Percentiles rank a stretch among this genome's conserved stretches.
Evolutionary conservation across 2,329 filamentous ascomycete genomes (phyloP).

Genomic region (Lizonia empirigonia): DNA sequence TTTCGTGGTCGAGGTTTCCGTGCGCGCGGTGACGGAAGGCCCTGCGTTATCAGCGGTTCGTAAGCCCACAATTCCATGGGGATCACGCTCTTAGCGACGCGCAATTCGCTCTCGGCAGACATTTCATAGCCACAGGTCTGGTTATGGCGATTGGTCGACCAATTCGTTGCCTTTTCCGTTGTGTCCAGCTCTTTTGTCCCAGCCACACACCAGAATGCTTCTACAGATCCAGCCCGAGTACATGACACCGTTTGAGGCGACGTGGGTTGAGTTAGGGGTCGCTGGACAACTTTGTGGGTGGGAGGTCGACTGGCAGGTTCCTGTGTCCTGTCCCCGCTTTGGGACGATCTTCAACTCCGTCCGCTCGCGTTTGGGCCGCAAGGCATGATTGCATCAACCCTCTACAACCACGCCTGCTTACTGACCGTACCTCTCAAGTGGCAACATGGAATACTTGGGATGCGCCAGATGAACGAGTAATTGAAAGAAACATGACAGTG

Average conservation of each 20-base stretch:
- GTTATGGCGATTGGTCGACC: not conserved
- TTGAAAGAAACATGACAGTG: too few species aligned
- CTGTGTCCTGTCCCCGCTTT: slow-evolving; percentile 10
- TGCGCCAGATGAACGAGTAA: not conserved
- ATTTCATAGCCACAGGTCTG: not conserved
- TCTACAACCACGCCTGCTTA: not conserved
- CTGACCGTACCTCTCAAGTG: not conserved
- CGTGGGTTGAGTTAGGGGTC: not conserved
- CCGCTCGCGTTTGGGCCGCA: slow-evolving; percentile 3
- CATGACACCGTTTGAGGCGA: not conserved
- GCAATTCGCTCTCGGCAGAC: not conserved
- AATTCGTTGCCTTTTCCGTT: too few species aligned
- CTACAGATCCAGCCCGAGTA: too few species aligned
- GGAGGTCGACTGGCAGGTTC: not conserved
- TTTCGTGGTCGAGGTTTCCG: too few species aligned
- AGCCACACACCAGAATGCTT: not conserved
- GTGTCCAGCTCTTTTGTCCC: slow-evolving; percentile 2
- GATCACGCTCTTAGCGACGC: too few species aligned
- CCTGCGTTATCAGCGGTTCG: not conserved
- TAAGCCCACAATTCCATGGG: not conserved
- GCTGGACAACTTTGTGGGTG: not conserved
- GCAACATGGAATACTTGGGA: not conserved
- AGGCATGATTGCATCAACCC: not conserved
- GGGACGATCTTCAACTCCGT: slow-evolving; percentile 4
- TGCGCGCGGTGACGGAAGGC: too few species aligned